Conservation (phyloP, 129 eudicot species). For the Arctium minus region DNA sequence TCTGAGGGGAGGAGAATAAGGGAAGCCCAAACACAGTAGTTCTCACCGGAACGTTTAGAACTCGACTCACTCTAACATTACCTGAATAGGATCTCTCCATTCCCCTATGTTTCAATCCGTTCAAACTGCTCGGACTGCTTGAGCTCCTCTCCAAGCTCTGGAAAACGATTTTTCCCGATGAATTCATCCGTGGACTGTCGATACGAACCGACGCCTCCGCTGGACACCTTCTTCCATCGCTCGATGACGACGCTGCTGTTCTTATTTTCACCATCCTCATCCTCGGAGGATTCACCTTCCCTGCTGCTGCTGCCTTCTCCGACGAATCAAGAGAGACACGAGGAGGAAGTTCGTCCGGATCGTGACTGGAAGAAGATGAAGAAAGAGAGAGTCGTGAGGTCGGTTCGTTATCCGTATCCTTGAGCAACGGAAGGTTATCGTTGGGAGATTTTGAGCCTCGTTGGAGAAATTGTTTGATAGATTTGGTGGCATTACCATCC, state of each 20-base stretch:
- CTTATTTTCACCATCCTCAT: slow-evolving; percentile 30
- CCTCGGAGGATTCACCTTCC: slow-evolving; percentile 20
- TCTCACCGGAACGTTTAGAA: slow-evolving; percentile 64
- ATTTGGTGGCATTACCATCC: slow-evolving; percentile 26
- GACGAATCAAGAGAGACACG: slow-evolving; percentile 49
- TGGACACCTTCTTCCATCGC: slow-evolving; percentile 21
- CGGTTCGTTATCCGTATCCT: slow-evolving; percentile 43
- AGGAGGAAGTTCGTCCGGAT: slow-evolving; percentile 48
- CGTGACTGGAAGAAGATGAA: slow-evolving; percentile 57
- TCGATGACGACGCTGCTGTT: slow-evolving; percentile 3
- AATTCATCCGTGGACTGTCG: slow-evolving; percentile 71
- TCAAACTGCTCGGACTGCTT: slow-evolving; percentile 66
- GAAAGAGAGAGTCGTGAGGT: slow-evolving; percentile 55
- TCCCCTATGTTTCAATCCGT: slow-evolving; percentile 44
- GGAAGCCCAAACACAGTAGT: slow-evolving; percentile 49
- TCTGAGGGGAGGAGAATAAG: slow-evolving; percentile 41
- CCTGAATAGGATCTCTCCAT: slow-evolving; percentile 70
- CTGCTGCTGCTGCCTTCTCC: slow-evolving; percentile 23
- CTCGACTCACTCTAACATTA: slow-evolving; percentile 56
- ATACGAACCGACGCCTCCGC: slow-evolving; percentile 18
- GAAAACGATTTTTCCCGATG: slow-evolving; percentile 64
- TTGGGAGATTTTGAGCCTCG: slow-evolving; percentile 41
- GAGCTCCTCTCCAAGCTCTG: slow-evolving; percentile 66
- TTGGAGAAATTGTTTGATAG: slow-evolving; percentile 44
- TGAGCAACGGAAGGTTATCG: slow-evolving; percentile 50